Conservation (phyloP, 495 filamentous ascomycete genomes). For the Aspergillus kassunensis region DNA sequence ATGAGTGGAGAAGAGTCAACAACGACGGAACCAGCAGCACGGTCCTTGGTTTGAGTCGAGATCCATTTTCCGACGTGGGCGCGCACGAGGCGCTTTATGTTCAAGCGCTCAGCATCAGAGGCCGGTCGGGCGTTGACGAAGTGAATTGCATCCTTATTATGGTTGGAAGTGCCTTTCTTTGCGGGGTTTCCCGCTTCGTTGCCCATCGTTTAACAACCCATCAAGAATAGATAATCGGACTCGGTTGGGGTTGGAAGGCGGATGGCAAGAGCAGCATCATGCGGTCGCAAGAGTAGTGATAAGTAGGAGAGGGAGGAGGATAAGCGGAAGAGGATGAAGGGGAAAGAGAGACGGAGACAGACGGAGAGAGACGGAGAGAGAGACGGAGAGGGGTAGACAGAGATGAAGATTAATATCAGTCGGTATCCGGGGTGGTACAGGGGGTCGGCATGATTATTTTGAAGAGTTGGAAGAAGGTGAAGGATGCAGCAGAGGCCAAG, state of each 20-base stretch:
- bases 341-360: neutral
- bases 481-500: neutral
- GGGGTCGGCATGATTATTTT: neutral
- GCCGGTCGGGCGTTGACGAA: constrained; percentile 40
- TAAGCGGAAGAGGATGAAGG: too few relatives aligned
- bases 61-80: constrained; percentile 43
- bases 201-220: neutral
- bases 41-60: constrained; percentile 38
- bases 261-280: constrained; percentile 18
- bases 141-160: constrained; percentile 31
- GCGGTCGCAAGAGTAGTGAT: too few relatives aligned
- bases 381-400: neutral
- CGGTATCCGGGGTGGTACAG: neutral
- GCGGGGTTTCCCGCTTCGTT: constrained; percentile 22
- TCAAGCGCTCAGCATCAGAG: constrained; percentile 30
- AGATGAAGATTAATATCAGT: neutral
- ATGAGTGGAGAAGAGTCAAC: neutral
- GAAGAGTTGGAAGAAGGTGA: neutral
- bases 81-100: constrained; percentile 33
- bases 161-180: constrained; percentile 19
- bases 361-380: neutral
- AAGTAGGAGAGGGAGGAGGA: neutral
- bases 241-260: neutral
- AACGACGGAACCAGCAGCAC: constrained; percentile 9
- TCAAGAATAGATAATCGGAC: constrained; percentile 11